These are phyloP conservation scores for Talaromyces verruculosus DNA, from an alignment of 2,329 filamentous ascomycete genomes.

Conservation along the genomic window DNA sequence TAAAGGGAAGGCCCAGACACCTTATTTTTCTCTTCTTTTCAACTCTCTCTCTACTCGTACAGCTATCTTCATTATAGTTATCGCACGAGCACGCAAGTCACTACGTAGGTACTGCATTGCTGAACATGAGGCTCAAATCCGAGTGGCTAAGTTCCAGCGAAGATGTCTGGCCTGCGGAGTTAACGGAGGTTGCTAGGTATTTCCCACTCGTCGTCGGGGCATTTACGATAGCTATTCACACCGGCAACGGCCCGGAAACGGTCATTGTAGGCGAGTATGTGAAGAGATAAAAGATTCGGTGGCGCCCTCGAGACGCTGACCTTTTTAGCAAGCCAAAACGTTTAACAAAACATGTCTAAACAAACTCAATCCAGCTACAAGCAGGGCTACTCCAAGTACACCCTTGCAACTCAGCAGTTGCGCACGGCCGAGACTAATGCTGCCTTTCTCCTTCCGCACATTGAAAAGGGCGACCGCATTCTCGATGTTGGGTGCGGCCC, in stretches of 20 bases:
- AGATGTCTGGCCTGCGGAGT: not conserved
- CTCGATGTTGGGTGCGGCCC: constrained; percentile 50
- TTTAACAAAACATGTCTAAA: constrained; percentile 20
- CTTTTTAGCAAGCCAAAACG: not conserved
- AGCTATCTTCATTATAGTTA: not conserved
- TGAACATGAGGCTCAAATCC: not conserved
- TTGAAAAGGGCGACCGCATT: constrained; percentile 39
- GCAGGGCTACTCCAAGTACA: constrained; percentile 42
- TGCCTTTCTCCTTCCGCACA: constrained; percentile 43
- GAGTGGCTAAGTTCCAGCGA: not conserved
- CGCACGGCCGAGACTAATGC: constrained; percentile 38
- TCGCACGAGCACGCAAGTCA: not conserved
- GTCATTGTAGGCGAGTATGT: not conserved
- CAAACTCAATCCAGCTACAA: constrained; percentile 21
- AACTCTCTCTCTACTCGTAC: not conserved
- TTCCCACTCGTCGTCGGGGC: not conserved
- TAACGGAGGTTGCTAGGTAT: not conserved
- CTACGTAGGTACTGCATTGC: not conserved
- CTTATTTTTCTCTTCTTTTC: not conserved
- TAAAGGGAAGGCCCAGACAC: too few relatives aligned
- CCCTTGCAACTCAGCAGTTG: constrained; percentile 37
- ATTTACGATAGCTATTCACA: not conserved
- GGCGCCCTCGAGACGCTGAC: not conserved
- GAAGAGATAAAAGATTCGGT: not conserved
- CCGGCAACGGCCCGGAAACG: constrained; percentile 7